Percentiles rank a stretch among this genome's conserved stretches.
Evolutionary conservation across 23 red algal species (phyloP).

Genomic region (Pyropia haitanensis): DNA sequence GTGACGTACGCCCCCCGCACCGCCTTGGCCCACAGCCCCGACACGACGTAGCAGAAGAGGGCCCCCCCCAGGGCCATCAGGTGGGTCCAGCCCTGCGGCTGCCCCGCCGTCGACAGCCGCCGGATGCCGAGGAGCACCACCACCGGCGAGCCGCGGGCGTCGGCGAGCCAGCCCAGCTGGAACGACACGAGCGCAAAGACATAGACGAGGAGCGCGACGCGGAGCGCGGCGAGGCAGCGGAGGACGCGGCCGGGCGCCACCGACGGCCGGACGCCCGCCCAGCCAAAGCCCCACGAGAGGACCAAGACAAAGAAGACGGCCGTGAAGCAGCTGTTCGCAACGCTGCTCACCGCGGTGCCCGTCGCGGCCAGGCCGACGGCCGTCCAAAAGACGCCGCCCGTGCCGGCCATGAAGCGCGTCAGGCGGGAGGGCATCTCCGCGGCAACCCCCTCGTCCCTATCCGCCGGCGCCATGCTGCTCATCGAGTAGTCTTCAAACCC

Average conservation of each 20-base stretch:
- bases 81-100: constrained; percentile 12
- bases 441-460: neutral
- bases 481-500: neutral
- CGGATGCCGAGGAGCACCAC: constrained; percentile 10
- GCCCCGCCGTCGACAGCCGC: neutral
- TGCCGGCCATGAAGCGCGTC: constrained; percentile 8
- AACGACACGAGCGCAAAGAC: constrained; percentile 1
- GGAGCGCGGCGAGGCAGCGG: neutral
- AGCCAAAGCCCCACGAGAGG: constrained; percentile 2
- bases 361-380: neutral
- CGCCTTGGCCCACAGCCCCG: constrained; percentile 1
- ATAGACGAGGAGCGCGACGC: constrained; percentile 1
- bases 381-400: constrained; percentile 19
- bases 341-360: constrained; percentile 1
- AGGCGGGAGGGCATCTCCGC: neutral
- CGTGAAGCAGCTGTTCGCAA: constrained; percentile 1
- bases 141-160: neutral
- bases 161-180: constrained; percentile 12
- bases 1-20: constrained; percentile 2
- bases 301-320: neutral
- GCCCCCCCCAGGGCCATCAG: constrained; percentile 17
- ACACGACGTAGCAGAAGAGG: constrained; percentile 8
- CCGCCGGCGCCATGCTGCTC: neutral
- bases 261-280: constrained; percentile 1
- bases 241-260: neutral